Evolutionary conservation across 192 early-diverging fungal species (phyloP).

Genomic region (Umbelopsis ramanniana): DNA sequence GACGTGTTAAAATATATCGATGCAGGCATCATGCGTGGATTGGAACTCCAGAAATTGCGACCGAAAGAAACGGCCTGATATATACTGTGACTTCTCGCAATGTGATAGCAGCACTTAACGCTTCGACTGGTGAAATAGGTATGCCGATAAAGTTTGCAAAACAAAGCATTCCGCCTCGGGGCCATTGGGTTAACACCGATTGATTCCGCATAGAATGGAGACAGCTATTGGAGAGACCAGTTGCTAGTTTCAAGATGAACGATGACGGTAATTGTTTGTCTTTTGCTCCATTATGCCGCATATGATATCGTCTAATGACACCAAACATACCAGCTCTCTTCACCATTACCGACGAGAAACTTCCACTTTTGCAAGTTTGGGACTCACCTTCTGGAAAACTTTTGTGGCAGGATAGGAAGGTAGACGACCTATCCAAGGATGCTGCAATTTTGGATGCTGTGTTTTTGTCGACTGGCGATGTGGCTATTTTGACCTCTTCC

Average conservation of each 20-base stretch:
- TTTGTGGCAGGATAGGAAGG: conserved; percentile 33
- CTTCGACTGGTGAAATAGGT: conserved; percentile 72
- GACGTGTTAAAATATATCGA: background rate
- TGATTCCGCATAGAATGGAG: conserved; percentile 64
- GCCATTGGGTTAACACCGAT: background rate
- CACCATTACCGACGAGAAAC: conserved; percentile 29
- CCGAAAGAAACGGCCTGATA: conserved; percentile 39
- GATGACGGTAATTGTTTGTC: conserved; percentile 53
- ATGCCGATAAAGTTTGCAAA: background rate
- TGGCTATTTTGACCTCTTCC: conserved; percentile 15
- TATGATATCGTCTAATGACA: background rate
- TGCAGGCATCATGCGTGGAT: conserved; percentile 61
- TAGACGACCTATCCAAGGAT: conserved; percentile 26
- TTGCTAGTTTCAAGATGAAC: conserved; percentile 53
- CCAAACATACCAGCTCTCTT: conserved; percentile 28
- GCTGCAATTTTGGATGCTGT: conserved; percentile 10
- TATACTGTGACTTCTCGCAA: conserved; percentile 71
- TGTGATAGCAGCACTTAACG: conserved; percentile 71
- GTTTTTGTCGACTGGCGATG: background rate
- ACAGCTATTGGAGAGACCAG: conserved; percentile 67
- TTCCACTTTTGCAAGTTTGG: conserved; percentile 37
- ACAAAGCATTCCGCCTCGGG: background rate
- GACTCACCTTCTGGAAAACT: conserved; percentile 42
- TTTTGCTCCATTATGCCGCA: background rate
- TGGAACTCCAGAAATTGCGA: conserved; percentile 46